A percentile compares a stretch with the other conserved stretches of the same genome.
Conservation (phyloP, 306 rosid genomes). For the Comarum palustre region DNA sequence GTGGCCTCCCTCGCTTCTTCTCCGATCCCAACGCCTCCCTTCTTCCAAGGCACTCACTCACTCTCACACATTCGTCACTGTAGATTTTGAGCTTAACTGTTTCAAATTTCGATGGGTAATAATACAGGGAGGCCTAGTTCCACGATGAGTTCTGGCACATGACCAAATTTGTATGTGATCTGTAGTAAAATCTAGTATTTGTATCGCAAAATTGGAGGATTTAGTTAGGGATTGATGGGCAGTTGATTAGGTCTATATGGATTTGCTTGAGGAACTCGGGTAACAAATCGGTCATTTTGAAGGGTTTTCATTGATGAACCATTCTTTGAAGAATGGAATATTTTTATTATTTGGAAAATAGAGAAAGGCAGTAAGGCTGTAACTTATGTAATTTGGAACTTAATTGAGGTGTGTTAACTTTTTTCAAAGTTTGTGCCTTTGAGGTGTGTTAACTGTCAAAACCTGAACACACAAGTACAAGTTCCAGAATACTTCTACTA, state of each 20-base stretch:
- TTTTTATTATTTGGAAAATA: neutral
- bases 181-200: neutral
- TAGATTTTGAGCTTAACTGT: constrained; percentile 3
- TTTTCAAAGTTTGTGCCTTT: too few species aligned
- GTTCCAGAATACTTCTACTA: neutral
- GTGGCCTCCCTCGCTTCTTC: constrained; percentile 89
- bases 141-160: constrained; percentile 95
- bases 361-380: neutral
- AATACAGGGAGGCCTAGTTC: constrained; percentile 66
- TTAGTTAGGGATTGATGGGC: neutral
- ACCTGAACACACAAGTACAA: neutral
- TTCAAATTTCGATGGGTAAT: constrained; percentile 6
- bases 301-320: neutral
- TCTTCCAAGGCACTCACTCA: constrained; percentile 50
- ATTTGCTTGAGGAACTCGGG: neutral
- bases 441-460: neutral
- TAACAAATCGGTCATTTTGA: neutral
- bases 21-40: constrained; percentile 76
- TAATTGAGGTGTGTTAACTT: too few species aligned
- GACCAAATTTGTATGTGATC: constrained; percentile 38
- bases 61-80: neutral
- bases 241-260: neutral
- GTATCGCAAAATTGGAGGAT: neutral
- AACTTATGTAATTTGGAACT: neutral
- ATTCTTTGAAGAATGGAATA: neutral